These are phyloP conservation scores for Limonium bicolor DNA, from an alignment of 148 eudicot species.

Conservation along the genomic window DNA sequence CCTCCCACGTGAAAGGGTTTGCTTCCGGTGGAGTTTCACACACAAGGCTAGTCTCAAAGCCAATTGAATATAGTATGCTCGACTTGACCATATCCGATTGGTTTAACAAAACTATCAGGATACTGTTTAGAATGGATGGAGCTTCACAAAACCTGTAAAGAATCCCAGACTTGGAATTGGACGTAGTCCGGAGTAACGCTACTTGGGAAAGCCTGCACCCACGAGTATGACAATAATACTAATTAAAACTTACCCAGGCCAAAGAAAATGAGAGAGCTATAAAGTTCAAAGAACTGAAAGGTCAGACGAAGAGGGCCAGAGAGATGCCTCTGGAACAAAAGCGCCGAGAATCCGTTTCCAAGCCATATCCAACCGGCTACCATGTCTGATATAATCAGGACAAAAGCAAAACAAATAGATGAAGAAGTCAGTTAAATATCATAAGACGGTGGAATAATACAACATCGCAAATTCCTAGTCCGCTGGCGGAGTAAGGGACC, in stretches of 20 bases:
- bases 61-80: too few relatives aligned
- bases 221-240: not conserved
- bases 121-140: not conserved
- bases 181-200: constrained; percentile 94
- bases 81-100: too few relatives aligned
- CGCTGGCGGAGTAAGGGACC: constrained; percentile 11
- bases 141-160: constrained; percentile 45
- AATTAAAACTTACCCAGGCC: not conserved
- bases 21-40: too few relatives aligned
- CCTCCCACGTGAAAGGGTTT: too few relatives aligned
- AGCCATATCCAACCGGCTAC: constrained; percentile 34
- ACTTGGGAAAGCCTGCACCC: constrained; percentile 78
- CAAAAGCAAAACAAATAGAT: not conserved
- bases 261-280: not conserved
- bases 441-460: not conserved
- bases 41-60: too few relatives aligned
- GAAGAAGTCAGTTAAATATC: not conserved
- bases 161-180: constrained; percentile 93
- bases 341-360: constrained; percentile 49
- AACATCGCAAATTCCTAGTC: too few relatives aligned
- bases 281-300: not conserved
- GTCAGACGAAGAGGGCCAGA: not conserved
- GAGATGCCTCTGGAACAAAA: constrained; percentile 81
- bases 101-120: too few relatives aligned
- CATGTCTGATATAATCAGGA: constrained; percentile 11